Conservation (phyloP, 139 green algal species). For the Coccomyxa sp. region DNA sequence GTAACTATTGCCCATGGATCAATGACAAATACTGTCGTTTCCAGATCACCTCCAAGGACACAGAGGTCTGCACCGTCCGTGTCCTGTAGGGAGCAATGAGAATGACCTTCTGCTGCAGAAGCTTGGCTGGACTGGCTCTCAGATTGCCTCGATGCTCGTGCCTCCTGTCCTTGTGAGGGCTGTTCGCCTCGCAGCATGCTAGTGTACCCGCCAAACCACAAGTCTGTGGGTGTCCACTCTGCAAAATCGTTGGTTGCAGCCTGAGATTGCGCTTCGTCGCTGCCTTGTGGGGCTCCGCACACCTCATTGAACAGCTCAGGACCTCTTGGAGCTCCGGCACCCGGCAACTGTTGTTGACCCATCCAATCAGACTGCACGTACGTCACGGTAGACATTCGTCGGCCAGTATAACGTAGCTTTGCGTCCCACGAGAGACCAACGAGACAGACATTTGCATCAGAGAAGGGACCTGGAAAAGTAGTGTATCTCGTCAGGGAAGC, state of each 20-base stretch:
- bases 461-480: no score
- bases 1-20: no score
- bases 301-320: not conserved
- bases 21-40: no score
- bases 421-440: no score
- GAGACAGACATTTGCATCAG: no score
- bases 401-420: no score
- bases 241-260: not conserved
- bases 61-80: no score
- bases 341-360: no score
- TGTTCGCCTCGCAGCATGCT: not conserved
- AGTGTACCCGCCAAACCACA: not conserved
- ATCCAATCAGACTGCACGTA: no score
- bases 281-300: not conserved
- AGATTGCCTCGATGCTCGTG: not conserved
- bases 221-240: not conserved
- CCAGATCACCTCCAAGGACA: no score
- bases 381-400: no score
- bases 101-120: not conserved
- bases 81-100: not conserved
- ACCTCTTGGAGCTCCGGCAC: not conserved
- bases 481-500: no score
- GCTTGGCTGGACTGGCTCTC: not conserved
- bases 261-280: not conserved
- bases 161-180: not conserved